Base-by-base conservation (phyloP, 805 yeast genomes). In the Candida odintsovae region DNA sequence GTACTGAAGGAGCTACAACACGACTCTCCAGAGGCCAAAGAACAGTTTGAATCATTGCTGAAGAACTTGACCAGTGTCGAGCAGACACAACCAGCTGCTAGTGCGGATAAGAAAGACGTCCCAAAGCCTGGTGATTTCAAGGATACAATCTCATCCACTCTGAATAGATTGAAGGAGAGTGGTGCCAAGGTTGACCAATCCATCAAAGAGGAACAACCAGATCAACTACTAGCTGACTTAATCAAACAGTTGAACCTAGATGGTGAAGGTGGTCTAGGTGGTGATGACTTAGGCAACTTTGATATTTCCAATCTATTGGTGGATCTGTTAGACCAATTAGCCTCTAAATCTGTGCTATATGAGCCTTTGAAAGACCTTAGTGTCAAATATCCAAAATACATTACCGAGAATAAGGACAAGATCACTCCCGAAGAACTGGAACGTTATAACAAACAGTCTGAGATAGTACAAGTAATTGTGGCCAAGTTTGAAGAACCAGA, bases 281-380 rank as follows among this genome's bases (percentile, higher is more conserved):
- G 60, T 3, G 68, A 61, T 7, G 65, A 59, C 35, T 71, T 59
- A 1, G 70, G 56, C 18, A 72, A 65, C 15, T 66, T 84, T 51
- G 90, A 84, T 58, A 75, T 83, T 65, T 70, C 83, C 22, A 77
- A 78, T 49, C 66, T 88, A 41, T 67, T 88, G 50, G 75, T 73
- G 18, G 88, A 86, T 33, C 81, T 92, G 80, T 71, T 92, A 57
- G 83, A 80, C 51, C 92, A 90, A 61, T 74, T 92, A 62, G 78
- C 94, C 8, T 80, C 94, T 6, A 92, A 90, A 59, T 90, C 83
- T 47, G 86, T 90, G 19, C 72, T 92, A 35, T 90, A 87, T 60
- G 95, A 85, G 55, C 97, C 98, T 3, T 75, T 92, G 67, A 85
- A 83, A 58, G 96, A 89, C 50, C 73, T 90, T 62, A 78, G 82